Evolutionary conservation across 1,139 yeast genomes (phyloP), one percentile per base, ranked within the genome.

Genomic region (Saccharomyces pastorianus): DNA sequence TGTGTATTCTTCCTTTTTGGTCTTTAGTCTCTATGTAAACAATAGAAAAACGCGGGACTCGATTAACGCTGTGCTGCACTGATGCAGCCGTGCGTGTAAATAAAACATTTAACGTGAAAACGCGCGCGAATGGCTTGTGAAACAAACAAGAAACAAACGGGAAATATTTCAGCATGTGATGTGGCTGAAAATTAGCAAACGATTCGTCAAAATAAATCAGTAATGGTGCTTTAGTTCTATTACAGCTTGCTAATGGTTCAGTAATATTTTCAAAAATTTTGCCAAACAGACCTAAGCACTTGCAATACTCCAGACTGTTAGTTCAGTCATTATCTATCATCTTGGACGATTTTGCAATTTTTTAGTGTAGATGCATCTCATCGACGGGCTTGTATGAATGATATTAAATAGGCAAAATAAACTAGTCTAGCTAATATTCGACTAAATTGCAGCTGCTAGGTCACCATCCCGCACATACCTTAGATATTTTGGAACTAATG

Each of bases 71-170:
- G 44, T 20, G 44, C 44, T 34, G 23, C 17, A 17, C 42, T 34
- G 42, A 3, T 38, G 44, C 44, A 38, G 44, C 44, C 44, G 44
- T 38, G 44, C 44, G 44, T 38, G 44, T 38, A 38, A 38, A 38
- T 38, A 38, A 11, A 38, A 38, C 44, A 38, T 38, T 38, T 20
- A 9, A 38, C 44, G 44, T 14, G 25, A 38, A 17, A 20, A 20
- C 13, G 25, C 44, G 26, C 44, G 11, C 25, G 25, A 38, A 38
- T 38, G 44, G 44, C 44, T 3, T 20, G 23, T 13, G 44, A 38
- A 38, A 38, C 44, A 6, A 8, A 38, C 4, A 38, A 6, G 44
- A 38, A 38, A 38, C 44, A 38, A 11, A 38, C 13, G 11, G 26
- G 25, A 31, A 50, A 17, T 14, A 26, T 32, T 32, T 6, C 13